Base-by-base conservation (phyloP, 2,329 filamentous ascomycete genomes). In the Alternaria triticina region DNA sequence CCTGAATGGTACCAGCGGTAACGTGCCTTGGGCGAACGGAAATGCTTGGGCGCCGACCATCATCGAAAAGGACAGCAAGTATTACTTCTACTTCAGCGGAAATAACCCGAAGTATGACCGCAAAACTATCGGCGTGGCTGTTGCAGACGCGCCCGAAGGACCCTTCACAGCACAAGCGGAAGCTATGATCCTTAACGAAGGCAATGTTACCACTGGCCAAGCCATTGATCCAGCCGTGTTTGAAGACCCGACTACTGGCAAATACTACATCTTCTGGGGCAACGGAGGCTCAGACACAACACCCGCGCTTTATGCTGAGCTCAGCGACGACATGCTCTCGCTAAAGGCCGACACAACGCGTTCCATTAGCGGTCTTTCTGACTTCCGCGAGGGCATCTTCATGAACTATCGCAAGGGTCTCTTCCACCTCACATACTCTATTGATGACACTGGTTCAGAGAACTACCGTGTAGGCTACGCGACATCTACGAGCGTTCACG, bases 31-130 rank as follows among this genome's bases (percentile, higher is more conserved):
- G 74, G 74, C 74, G 0, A 64, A 61, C 1, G 73, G 74, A 11
- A 71, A 74, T 33, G 72, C 72, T 4, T 75, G 73, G 74, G 74
- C 74, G 3, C 73, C 73, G 0, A 74, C 74, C 6, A 73, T 76
- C 54, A 73, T 70, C 55, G 67, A 70, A 25, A 65, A 68, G 11
- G 30, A 63, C 5, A 57, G 65, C 10, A 74, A 70, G 20, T 76
- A 69, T 64, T 76, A 72, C 59, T 75, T 75, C 61, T 75, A 76
- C 70, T 75, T 75, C 62, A 70, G 65, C 46, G 73, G 74, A 1
- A 63, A 75, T 1, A 75, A 75, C 33, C 67, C 70, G 3, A 64
- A 64, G 11, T 73, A 71, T 54, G 65, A 75, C 52, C 67, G 69
- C 27, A 75, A 76, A 28, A 74, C 74, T 1, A 75, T 75, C 10